Conservation (phyloP, 2,329 filamentous ascomycete species). For the Metarhizium sp. region DNA sequence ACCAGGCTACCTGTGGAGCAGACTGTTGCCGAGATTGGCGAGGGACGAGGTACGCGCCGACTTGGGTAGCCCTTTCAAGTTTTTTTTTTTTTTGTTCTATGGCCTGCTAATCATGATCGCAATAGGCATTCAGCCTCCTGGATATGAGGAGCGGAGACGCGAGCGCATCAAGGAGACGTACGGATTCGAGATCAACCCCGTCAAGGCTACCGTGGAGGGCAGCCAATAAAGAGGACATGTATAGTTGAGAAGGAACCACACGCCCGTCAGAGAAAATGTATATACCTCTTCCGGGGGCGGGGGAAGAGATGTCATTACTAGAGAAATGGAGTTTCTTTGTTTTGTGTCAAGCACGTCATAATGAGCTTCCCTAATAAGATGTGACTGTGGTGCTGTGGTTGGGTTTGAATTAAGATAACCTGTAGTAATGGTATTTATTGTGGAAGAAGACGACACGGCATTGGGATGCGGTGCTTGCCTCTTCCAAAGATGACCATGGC, state of each 20-base stretch:
- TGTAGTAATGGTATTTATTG: no score
- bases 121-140: constrained; percentile 67
- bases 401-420: no score
- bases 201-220: constrained; percentile 40
- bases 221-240: constrained; percentile 21
- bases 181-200: constrained; percentile 70
- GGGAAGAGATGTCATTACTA: constrained; percentile 15
- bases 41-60: constrained; percentile 66
- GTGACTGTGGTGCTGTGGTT: not conserved
- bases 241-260: not conserved
- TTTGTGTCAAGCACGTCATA: not conserved
- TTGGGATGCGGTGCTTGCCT: not conserved
- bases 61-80: not conserved
- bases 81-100: not conserved
- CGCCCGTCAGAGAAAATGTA: constrained; percentile 16
- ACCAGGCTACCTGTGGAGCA: constrained; percentile 68
- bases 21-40: constrained; percentile 72
- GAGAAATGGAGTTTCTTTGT: constrained; percentile 7
- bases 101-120: not conserved
- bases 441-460: not conserved
- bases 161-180: constrained; percentile 80
- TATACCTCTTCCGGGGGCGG: constrained; percentile 26
- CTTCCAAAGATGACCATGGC: not conserved
- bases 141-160: constrained; percentile 76
- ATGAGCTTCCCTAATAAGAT: not conserved